Conservation (phyloP, 163 green algal species). For the Chlorella variabilis region DNA sequence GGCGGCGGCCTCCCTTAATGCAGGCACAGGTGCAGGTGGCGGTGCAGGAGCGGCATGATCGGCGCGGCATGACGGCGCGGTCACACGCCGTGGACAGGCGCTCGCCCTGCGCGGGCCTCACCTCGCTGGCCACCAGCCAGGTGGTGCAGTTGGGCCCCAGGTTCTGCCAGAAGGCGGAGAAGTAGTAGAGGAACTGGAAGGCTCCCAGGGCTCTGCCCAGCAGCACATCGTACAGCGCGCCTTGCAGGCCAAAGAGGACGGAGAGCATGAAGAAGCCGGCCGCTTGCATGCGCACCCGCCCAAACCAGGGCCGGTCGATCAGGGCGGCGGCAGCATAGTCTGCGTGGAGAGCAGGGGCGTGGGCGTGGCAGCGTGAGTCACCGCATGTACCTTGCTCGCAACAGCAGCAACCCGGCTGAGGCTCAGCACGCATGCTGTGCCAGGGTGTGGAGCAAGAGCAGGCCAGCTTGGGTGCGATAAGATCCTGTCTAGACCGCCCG, state of each 20-base stretch:
- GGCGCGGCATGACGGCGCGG: no score
- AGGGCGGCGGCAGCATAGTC: conserved; percentile 11
- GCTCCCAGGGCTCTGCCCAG: neutral
- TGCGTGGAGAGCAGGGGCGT: neutral
- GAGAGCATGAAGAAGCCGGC: conserved; percentile 27
- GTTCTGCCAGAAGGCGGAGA: conserved; percentile 48
- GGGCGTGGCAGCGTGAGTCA: no score
- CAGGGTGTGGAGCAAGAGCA: neutral
- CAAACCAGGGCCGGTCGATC: conserved; percentile 21
- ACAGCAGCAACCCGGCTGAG: neutral
- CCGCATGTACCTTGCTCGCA: no score
- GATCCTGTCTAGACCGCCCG: no score
- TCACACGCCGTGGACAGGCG: no score
- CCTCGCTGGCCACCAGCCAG: conserved; percentile 9
- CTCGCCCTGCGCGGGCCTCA: neutral
- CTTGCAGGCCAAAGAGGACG: conserved; percentile 14
- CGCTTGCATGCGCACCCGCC: conserved; percentile 28
- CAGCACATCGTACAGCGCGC: neutral
- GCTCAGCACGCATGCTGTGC: neutral
- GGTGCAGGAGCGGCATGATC: no score
- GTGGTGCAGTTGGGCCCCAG: conserved; percentile 31
- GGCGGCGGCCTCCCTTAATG: no score
- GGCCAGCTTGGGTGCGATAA: no score
- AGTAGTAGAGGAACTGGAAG: conserved; percentile 50
- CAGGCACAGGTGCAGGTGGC: no score